phyloP scores from a whole-genome alignment of 2,329 filamentous ascomycete species.

The Mycogone perniciosa region DNA sequence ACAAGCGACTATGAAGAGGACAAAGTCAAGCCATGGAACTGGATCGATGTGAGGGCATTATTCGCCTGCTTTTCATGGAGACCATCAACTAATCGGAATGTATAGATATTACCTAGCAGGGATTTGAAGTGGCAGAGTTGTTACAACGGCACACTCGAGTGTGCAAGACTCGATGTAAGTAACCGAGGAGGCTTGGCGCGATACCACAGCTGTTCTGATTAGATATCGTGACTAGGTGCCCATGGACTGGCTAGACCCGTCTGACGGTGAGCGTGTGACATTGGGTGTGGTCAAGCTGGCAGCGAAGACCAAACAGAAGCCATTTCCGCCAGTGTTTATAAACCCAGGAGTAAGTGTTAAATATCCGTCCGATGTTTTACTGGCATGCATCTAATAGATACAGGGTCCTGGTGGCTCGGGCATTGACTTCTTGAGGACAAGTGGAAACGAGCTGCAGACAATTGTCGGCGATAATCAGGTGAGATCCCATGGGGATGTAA shows the following conservation, averaged over 20 bases:
- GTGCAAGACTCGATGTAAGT: constrained; percentile 27
- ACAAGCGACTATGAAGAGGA: background rate
- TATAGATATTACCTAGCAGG: constrained; percentile 28
- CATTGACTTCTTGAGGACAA: constrained; percentile 26
- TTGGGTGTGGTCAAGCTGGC: constrained; percentile 27
- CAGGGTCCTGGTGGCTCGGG: constrained; percentile 47
- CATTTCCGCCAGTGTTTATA: constrained; percentile 27
- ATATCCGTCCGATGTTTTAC: background rate
- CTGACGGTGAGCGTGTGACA: constrained; percentile 22
- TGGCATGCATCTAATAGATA: background rate
- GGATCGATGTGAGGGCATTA: constrained; percentile 22
- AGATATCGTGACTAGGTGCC: constrained; percentile 23
- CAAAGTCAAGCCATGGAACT: constrained; percentile 19
- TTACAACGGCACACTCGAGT: constrained; percentile 25
- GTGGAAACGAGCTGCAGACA: constrained; percentile 31
- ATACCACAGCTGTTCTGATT: no score
- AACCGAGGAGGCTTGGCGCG: background rate
- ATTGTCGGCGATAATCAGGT: constrained; percentile 43
- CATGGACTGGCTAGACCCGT: constrained; percentile 29
- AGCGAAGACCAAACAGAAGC: constrained; percentile 22
- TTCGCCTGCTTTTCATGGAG: constrained; percentile 14
- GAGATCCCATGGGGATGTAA: constrained; percentile 12
- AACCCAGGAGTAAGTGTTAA: constrained; percentile 27
- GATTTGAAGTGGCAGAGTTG: constrained; percentile 27
- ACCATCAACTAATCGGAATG: background rate